Evolutionary conservation across 2,329 filamentous ascomycete species (phyloP).

Genomic region (Arachnopeziza araneosa): DNA sequence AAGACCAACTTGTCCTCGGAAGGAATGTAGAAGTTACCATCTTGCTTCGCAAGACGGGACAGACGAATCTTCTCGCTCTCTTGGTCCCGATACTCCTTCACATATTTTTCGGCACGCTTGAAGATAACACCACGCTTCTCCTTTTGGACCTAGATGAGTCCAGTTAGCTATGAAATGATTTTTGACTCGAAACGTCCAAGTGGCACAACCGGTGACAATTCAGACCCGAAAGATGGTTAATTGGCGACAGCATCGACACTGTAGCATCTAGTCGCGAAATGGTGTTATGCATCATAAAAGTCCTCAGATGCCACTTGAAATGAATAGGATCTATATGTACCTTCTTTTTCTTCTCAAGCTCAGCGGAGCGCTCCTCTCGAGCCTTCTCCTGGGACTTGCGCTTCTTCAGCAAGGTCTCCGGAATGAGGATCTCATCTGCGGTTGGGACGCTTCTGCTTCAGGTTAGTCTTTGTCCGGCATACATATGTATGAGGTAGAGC

Average conservation of each 20-base stretch:
- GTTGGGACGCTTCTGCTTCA: conserved; percentile 83
- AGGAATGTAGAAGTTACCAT: conserved; percentile 89
- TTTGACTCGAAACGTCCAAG: conserved; percentile 11
- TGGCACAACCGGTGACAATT: conserved; percentile 37
- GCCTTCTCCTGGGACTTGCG: conserved; percentile 99
- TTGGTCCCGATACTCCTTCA: conserved; percentile 97
- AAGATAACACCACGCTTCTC: conserved; percentile 98
- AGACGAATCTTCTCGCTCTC: conserved; percentile 99
- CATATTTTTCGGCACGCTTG: conserved; percentile 99
- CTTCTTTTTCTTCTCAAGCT: conserved; percentile 82
- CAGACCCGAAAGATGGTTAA: conserved; percentile 99
- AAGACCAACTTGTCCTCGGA: conserved; percentile 97
- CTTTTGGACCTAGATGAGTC: conserved; percentile 74
- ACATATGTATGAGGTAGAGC: conserved; percentile 60
- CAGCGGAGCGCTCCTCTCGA: conserved; percentile 78
- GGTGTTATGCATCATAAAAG: conserved; percentile 80
- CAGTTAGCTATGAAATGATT: not conserved
- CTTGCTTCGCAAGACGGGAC: conserved; percentile 79
- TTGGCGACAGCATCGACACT: conserved; percentile 93
- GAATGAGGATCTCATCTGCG: conserved; percentile 92
- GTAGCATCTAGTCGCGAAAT: conserved; percentile 79
- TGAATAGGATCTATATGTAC: conserved; percentile 41
- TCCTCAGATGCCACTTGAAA: conserved; percentile 34
- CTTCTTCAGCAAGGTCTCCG: conserved; percentile 99
- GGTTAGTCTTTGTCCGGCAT: conserved; percentile 72